Percentiles rank a stretch among this genome's conserved stretches.
phyloP scores from a whole-genome alignment of 306 rosid species.

The Mimosa bimucronata region DNA sequence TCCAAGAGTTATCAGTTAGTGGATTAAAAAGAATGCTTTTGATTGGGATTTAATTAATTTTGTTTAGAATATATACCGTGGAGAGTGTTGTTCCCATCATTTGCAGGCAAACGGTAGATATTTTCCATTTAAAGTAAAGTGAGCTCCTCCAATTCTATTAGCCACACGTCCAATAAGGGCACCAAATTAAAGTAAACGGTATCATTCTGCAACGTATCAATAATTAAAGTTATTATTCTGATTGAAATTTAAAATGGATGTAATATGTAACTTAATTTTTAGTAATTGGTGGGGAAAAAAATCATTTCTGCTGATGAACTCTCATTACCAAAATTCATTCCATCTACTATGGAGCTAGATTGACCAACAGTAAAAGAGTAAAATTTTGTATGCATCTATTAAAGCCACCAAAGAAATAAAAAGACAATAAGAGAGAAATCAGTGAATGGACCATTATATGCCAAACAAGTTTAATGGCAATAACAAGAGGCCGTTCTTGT shows the following conservation, averaged over 20 bases:
- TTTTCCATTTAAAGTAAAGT: conserved; percentile 44
- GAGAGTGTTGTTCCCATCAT: conserved; percentile 48
- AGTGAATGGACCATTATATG: background rate
- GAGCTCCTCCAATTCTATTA: conserved; percentile 50
- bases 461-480: too few species aligned
- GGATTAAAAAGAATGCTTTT: background rate
- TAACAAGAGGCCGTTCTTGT: too few species aligned
- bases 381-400: too few species aligned
- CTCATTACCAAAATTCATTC: background rate
- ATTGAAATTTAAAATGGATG: background rate
- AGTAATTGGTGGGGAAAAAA: too few species aligned
- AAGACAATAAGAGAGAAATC: background rate
- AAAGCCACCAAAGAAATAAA: background rate
- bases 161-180: conserved; percentile 52
- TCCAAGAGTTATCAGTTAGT: background rate
- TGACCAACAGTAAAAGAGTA: too few species aligned
- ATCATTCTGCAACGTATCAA: conserved; percentile 39
- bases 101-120: conserved; percentile 45
- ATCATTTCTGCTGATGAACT: too few species aligned
- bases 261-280: too few species aligned
- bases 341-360: too few species aligned
- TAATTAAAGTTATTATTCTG: background rate
- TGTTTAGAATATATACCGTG: conserved; percentile 27
- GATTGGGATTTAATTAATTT: too few species aligned
- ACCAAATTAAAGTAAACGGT: conserved; percentile 41